These are phyloP conservation scores for Lepidium sativum DNA, from an alignment of 345 rosid genomes.

Conservation along the genomic window DNA sequence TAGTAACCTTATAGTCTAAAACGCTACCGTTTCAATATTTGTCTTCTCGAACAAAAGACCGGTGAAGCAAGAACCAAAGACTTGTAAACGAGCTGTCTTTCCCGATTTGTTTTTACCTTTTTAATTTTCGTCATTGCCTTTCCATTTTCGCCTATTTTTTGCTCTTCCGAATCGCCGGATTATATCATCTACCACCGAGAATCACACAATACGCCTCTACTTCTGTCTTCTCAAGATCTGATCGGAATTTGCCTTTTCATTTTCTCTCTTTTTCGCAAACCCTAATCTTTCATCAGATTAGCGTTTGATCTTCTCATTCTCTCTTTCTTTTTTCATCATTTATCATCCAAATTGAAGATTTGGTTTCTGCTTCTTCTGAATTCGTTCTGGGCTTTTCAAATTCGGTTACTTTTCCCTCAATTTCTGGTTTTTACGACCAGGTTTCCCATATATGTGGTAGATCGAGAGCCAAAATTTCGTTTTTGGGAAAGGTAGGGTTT, in stretches of 20 bases:
- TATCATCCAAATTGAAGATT: too few relatives aligned
- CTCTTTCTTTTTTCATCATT: not conserved
- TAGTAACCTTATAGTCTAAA: not conserved
- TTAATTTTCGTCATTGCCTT: slow-evolving; percentile 8
- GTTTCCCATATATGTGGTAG: slow-evolving; percentile 30
- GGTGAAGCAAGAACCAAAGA: slow-evolving; percentile 11
- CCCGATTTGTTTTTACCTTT: slow-evolving; percentile 15
- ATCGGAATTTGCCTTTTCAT: not conserved
- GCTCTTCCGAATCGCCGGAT: slow-evolving; percentile 14
- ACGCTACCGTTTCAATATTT: slow-evolving; percentile 5
- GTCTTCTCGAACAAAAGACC: slow-evolving; percentile 3
- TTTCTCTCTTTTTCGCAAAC: slow-evolving; percentile 12
- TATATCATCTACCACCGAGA: not conserved
- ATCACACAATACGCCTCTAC: not conserved
- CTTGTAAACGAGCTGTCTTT: not conserved
- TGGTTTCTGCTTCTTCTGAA: not conserved
- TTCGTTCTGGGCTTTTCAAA: not conserved
- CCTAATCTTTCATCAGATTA: slow-evolving; percentile 13
- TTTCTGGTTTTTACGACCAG: not conserved
- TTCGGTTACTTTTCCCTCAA: slow-evolving; percentile 11
- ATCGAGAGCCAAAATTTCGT: slow-evolving; percentile 51
- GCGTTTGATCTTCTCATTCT: not conserved
- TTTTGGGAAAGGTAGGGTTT: not conserved
- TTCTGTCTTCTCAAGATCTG: slow-evolving; percentile 11
- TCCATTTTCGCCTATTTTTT: slow-evolving; percentile 12